A percentile compares a stretch with the other conserved stretches of the same genome.
Evolutionary conservation across 2,329 filamentous ascomycete species (phyloP).

Genomic region (Penicillium oxalicum): DNA sequence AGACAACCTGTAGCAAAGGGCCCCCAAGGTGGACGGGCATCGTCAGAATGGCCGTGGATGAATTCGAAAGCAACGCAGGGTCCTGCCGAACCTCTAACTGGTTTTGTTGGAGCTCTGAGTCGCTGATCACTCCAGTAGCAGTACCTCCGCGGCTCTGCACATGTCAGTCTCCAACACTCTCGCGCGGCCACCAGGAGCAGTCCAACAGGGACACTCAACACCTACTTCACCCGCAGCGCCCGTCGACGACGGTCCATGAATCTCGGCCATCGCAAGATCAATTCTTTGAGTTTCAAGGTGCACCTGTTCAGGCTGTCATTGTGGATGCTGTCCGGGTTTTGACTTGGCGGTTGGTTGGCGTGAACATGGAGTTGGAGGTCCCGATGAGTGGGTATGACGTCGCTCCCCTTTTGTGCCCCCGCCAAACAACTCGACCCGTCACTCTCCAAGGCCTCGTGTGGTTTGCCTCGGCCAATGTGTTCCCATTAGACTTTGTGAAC

Average conservation of each 20-base stretch:
- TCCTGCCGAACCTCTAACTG: conserved; percentile 31
- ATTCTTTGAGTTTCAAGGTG: conserved; percentile 1
- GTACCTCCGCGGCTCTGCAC: conserved; percentile 21
- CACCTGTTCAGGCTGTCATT: conserved; percentile 11
- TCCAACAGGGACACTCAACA: background rate
- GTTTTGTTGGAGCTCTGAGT: conserved; percentile 30
- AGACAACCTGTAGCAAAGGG: conserved; percentile 46
- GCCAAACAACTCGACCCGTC: background rate
- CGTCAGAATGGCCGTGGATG: background rate
- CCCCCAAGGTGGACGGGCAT: background rate
- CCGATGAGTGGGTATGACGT: conserved; percentile 25
- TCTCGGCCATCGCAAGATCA: conserved; percentile 12
- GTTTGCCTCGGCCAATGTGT: background rate
- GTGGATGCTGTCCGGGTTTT: conserved; percentile 3
- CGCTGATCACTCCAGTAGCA: conserved; percentile 23
- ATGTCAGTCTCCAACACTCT: conserved; percentile 11
- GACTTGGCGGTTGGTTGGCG: conserved; percentile 9
- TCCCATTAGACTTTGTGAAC: no score
- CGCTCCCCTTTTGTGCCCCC: conserved; percentile 6
- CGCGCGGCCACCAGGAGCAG: background rate
- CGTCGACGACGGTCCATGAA: conserved; percentile 5
- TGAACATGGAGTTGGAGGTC: conserved; percentile 2
- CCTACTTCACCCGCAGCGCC: conserved; percentile 16
- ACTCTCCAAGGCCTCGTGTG: background rate
- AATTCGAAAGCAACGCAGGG: background rate